phyloP scores from a whole-genome alignment of 208 protist genomes.

The Crithidia bombi region DNA sequence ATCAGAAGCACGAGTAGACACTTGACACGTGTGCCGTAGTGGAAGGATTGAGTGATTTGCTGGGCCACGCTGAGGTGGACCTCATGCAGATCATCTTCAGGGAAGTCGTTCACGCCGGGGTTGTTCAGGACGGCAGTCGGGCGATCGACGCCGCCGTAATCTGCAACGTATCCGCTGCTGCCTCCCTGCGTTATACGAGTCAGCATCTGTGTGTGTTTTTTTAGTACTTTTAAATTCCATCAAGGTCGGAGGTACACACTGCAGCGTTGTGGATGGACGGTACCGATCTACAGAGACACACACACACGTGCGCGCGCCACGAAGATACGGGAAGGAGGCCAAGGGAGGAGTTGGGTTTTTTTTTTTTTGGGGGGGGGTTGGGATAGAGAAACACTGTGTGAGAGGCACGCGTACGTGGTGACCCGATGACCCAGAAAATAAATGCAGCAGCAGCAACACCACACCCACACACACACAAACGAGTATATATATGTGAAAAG shows the following conservation, averaged over 20 bases:
- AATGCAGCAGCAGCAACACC: no score
- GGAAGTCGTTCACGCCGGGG: conserved; percentile 40
- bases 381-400: no score
- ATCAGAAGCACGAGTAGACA: conserved; percentile 25
- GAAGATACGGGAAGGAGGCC: no score
- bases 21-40: conserved; percentile 37
- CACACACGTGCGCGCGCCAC: neutral
- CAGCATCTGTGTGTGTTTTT: neutral
- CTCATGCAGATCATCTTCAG: conserved; percentile 46
- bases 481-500: no score
- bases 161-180: neutral
- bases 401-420: no score
- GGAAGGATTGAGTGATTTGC: conserved; percentile 31
- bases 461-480: no score
- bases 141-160: conserved; percentile 27
- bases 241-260: no score
- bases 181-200: neutral
- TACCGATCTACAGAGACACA: neutral
- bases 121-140: conserved; percentile 19
- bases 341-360: no score
- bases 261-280: no score
- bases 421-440: no score
- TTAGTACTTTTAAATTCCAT: no score
- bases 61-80: conserved; percentile 9
- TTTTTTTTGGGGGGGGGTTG: no score